These are phyloP conservation scores for Ogataea chonburiensis DNA, from an alignment of 805 yeast species.

Conservation along the genomic window DNA sequence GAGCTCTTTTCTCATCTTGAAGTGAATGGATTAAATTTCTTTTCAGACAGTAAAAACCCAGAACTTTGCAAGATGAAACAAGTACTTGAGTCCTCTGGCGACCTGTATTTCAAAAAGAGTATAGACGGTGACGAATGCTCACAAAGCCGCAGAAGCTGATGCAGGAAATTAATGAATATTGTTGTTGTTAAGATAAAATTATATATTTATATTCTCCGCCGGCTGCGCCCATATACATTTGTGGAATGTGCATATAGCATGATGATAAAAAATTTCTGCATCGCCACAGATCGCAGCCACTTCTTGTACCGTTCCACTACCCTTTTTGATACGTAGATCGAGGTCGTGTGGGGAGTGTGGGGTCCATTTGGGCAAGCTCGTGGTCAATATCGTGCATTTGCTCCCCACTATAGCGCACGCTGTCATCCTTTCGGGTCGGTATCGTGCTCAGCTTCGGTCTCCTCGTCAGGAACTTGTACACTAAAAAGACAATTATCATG, in stretches of 20 bases:
- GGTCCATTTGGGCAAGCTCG: conserved; percentile 11
- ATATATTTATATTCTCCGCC: conserved; percentile 7
- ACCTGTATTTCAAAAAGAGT: no score
- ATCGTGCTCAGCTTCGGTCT: conserved; percentile 3
- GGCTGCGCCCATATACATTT: conserved; percentile 14
- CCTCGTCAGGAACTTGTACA: conserved; percentile 10
- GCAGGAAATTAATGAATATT: no score
- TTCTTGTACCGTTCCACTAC: conserved; percentile 1
- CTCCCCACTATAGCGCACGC: conserved; percentile 8
- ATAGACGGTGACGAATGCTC: no score
- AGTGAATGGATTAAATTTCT: conserved; percentile 8
- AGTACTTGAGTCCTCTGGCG: no score
- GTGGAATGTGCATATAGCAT: conserved; percentile 8
- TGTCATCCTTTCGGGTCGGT: conserved; percentile 2
- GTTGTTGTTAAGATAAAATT: no score
- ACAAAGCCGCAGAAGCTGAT: no score
- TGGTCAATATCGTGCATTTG: conserved; percentile 12
- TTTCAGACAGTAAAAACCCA: conserved; percentile 4
- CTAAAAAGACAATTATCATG: conserved; percentile 10
- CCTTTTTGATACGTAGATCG: conserved; percentile 1
- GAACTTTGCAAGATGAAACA: conserved; percentile 3
- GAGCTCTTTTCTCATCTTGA: conserved; percentile 61
- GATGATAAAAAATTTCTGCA: conserved; percentile 11
- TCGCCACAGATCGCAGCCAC: conserved; percentile 10
- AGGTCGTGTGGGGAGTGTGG: conserved; percentile 9